Evolutionary conservation across 2,329 filamentous ascomycete species (phyloP).

Genomic region (Diplodia sapinea): DNA sequence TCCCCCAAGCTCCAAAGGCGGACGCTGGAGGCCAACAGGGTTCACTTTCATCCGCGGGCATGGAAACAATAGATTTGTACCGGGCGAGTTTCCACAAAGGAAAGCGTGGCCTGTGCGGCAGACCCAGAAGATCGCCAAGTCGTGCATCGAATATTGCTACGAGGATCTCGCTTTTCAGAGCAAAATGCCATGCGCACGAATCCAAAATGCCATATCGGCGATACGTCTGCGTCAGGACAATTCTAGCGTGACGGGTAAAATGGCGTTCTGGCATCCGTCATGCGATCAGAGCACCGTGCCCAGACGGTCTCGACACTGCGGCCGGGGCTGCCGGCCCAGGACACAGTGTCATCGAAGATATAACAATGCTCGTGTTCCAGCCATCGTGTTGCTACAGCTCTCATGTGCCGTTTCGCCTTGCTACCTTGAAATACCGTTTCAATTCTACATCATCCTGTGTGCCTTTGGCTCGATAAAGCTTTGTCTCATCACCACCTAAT

Average conservation of each 20-base stretch:
- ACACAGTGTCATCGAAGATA: not conserved
- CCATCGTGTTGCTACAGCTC: not conserved
- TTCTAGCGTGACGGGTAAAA: slow-evolving; percentile 17
- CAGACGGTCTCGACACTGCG: not conserved
- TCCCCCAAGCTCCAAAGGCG: not conserved
- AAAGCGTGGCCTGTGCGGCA: slow-evolving; percentile 11
- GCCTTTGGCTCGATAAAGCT: not conserved
- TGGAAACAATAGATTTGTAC: not conserved
- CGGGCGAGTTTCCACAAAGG: not conserved
- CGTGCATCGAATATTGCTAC: slow-evolving; percentile 27
- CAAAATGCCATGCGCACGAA: slow-evolving; percentile 25
- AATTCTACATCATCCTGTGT: not conserved
- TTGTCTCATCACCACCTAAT: not conserved
- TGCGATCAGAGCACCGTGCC: slow-evolving; percentile 9
- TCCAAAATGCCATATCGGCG: slow-evolving; percentile 28
- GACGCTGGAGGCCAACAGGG: not conserved
- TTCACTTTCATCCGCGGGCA: slow-evolving; percentile 1
- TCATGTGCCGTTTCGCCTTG: not conserved
- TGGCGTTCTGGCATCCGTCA: slow-evolving; percentile 15
- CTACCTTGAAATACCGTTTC: not conserved
- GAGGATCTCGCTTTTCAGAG: slow-evolving; percentile 30
- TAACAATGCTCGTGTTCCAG: slow-evolving; percentile 1
- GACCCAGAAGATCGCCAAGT: slow-evolving; percentile 23
- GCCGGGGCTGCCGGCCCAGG: not conserved
- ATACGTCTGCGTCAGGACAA: slow-evolving; percentile 16